A percentile compares a stretch with the other conserved stretches of the same genome.
These are phyloP conservation scores for Hypoxylon sp. DNA, from an alignment of 2,329 filamentous ascomycete species.

Conservation along the genomic window DNA sequence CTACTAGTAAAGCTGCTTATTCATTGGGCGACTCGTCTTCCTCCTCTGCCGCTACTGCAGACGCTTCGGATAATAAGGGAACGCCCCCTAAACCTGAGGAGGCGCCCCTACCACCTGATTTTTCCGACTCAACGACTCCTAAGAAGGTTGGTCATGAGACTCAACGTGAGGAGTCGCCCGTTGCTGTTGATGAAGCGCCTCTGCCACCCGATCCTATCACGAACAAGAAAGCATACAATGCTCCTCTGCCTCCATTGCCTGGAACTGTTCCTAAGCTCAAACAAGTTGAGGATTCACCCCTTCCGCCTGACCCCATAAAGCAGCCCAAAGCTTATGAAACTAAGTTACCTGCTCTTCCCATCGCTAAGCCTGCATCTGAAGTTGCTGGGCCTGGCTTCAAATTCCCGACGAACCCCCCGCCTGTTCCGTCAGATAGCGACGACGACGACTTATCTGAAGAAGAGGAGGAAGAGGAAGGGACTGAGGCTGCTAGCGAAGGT, in stretches of 20 bases:
- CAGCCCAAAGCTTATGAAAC: constrained; percentile 53
- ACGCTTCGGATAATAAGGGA: constrained; percentile 46
- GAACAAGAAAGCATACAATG: constrained; percentile 53
- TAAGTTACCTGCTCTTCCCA: constrained; percentile 49
- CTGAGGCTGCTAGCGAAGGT: constrained; percentile 66
- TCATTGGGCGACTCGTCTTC: constrained; percentile 67
- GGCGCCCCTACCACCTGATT: constrained; percentile 56
- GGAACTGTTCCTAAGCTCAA: constrained; percentile 46
- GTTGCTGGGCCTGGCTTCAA: constrained; percentile 51
- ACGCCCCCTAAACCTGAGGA: constrained; percentile 47
- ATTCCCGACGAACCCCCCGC: constrained; percentile 53
- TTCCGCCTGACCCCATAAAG: constrained; percentile 61
- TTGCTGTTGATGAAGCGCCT: constrained; percentile 55
- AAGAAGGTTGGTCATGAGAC: constrained; percentile 30
- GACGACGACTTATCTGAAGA: constrained; percentile 63
- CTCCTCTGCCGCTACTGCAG: constrained; percentile 64
- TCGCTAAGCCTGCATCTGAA: constrained; percentile 44
- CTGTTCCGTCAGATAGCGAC: constrained; percentile 55
- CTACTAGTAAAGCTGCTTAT: constrained; percentile 68
- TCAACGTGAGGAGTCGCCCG: constrained; percentile 45
- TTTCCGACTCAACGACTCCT: constrained; percentile 47
- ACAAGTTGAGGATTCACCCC: constrained; percentile 55
- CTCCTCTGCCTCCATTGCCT: constrained; percentile 50
- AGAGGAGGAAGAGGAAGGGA: constrained; percentile 59
- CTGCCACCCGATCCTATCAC: constrained; percentile 62